Base-by-base conservation (phyloP, 2,329 filamentous ascomycete species). In the Aspergillus fijiensis region DNA sequence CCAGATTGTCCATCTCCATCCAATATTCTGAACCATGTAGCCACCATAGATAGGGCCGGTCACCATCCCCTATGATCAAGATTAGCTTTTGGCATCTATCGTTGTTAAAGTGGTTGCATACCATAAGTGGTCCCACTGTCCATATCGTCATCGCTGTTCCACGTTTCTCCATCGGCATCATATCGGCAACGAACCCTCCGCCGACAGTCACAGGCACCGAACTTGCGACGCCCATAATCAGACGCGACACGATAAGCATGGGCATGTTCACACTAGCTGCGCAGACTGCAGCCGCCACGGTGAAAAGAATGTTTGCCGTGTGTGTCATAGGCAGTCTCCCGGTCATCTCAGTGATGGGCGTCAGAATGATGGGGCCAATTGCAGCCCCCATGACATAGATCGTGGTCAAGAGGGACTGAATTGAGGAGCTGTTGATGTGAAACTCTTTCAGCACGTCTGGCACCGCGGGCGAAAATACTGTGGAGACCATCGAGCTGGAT, bases 261-360 rank as follows among this genome's bases (percentile, higher is more conserved):
- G 71, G 71, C 55, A 89, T 77, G 5, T 74, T 76, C 0, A 83
- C 82, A 1, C 85, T 80, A 3, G 89, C 74, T 1, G 85, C 88
- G 60, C 86, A 88, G 0, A 85, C 87, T 62, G 89, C 81, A 47
- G 85, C 84, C 76, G 85, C 88, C 0, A 82, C 68, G 60, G 84
- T 81, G 69, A 89, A 89, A 57, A 85, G 80, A 6, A 80, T 67
- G 64, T 86, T 89, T 51, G 84, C 82, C 0, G 68, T 71, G 25
- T 82, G 80, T 58, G 89, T 79, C 50, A 89, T 74, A 3, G 80
- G 73, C 3, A 83, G 72, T 3, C 87, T 80, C 0, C 87, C 87
- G 67, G 87, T 88, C 60, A 89, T 83, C 70, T 89, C 87, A 2
- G 80, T 84, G 42, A 87, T 67, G 0, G 85, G 85, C 2, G 84